Percentiles rank a stretch among this genome's conserved stretches.
These are phyloP conservation scores for Pleurotus ostreatus DNA, from an alignment of 768 basidiomycete genomes.

Conservation along the genomic window DNA sequence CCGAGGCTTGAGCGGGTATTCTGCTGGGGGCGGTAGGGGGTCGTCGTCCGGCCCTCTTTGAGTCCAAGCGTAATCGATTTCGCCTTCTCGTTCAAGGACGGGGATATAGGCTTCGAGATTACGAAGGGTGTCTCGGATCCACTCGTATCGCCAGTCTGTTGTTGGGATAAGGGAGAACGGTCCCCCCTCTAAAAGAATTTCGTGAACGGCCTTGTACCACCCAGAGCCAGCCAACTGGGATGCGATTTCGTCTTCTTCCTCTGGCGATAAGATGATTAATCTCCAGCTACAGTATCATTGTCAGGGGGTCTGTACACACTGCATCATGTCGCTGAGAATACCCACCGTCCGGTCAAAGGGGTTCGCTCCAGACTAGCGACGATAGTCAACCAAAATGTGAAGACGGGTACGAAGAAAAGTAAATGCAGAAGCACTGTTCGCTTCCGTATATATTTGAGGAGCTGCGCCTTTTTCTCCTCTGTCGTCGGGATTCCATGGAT, in stretches of 20 bases:
- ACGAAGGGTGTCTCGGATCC: slow-evolving; percentile 80
- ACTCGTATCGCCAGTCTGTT: slow-evolving; percentile 85
- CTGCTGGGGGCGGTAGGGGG: slow-evolving; percentile 77
- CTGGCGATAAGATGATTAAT: slow-evolving; percentile 83
- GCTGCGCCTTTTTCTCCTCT: slow-evolving; percentile 45
- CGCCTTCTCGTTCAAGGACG: slow-evolving; percentile 54
- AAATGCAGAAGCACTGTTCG: slow-evolving; percentile 47
- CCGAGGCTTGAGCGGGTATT: slow-evolving; percentile 79
- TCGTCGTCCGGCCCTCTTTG: slow-evolving; percentile 41
- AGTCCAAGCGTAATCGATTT: slow-evolving; percentile 54
- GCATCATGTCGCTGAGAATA: slow-evolving; percentile 1
- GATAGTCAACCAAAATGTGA: slow-evolving; percentile 65
- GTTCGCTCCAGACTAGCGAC: slow-evolving; percentile 73
- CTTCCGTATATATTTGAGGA: slow-evolving; percentile 43
- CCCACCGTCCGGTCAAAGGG: slow-evolving; percentile 82
- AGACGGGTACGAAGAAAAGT: slow-evolving; percentile 57
- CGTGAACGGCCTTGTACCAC: slow-evolving; percentile 82
- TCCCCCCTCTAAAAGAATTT: slow-evolving; percentile 68
- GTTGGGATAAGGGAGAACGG: slow-evolving; percentile 60
- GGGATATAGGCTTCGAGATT: slow-evolving; percentile 75
- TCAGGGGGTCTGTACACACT: slow-evolving; percentile 1
- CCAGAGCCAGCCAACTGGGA: slow-evolving; percentile 75
- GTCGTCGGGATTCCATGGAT: slow-evolving; percentile 47
- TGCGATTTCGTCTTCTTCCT: slow-evolving; percentile 91
- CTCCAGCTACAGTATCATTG: slow-evolving; percentile 22